Base-by-base conservation (phyloP, 2,329 filamentous ascomycete species). In the Amylocarpus encephaloides region DNA sequence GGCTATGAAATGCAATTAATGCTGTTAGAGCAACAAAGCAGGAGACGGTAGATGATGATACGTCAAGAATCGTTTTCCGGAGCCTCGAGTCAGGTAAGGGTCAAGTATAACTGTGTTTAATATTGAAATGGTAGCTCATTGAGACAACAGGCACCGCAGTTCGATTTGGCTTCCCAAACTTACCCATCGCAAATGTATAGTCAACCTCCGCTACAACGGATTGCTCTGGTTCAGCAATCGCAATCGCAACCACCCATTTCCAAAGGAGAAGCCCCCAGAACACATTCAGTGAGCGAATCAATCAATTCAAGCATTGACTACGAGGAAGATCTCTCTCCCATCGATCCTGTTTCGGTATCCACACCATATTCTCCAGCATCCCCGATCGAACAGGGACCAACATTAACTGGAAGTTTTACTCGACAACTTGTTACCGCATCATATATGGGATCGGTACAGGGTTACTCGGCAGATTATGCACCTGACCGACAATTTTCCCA, bases 1-100 rank as follows among this genome's bases (percentile, higher is more conserved):
- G 46, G 42, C 34, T 42, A 42, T n/a, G 29, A 48, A 16, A 48
- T 34, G 46, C 46, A 41, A 35, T 11, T 15, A 2, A 48, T 42
- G 38, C 18, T 22, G 22, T 30, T 48, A 4, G 29, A 48, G 11
- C 46, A 48, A n/a, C 38, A 41, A 30, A 42, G 34, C 26, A 42
- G 34, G 13, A 47, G 40, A 19, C n/a, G 45, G 6, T 19, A 7
- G 15, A 34, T 41, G 16, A 48, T 42, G 29, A 19, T 22, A 32
- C 16, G 44, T n/a, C 18, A 29, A 43, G 40, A 43, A n/a, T 19
- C 5, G 13, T n/a, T n/a, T n/a, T n/a, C n/a, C n/a, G 38, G 15
- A 13, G 15, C 12, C 15, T 13, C 3, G 34, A 16, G 34, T 16
- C 34, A 36, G 15, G 12, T 16, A 13, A 15, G 11, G 4, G 5